Evolutionary conservation across 108 stramenopile genomes (phyloP), one percentile per base, ranked within the genome.

Genomic region (Hondaea fermentalgiana): DNA sequence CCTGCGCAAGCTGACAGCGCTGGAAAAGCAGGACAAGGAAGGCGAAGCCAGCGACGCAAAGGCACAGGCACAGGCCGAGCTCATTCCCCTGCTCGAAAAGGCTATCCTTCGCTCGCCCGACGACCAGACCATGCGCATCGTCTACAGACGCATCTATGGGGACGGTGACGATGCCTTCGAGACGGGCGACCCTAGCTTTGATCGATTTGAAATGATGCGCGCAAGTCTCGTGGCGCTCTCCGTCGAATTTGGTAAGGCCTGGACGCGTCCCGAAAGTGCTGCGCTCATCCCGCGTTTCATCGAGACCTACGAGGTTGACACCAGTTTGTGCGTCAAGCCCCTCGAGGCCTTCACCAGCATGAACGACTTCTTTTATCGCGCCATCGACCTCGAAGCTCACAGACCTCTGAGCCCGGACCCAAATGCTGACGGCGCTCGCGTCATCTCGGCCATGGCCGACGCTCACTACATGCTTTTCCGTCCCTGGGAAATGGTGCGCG

Each of bases 281-380:
- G 51, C n/a, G 49, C 51, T 83, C 49, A 83, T 83, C 51, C 76
- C 76, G 49, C 76, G 76, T 17, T 83, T 83, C 51, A 23, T 83
- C n/a, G 25, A 83, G 49, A 83, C 76, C 23, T 83, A 83, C 51
- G 76, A 53, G 51, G 76, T 83, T 6, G 76, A 83, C 51, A 53
- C 45, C 23, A 83, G 76, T 23, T 45, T 83, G 17, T 83, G 45
- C 49, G 23, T 47, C 76, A 83, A 53, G 28, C 76, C 76, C 10
- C 49, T 83, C 4, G 76, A 83, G 45, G 76, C 45, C 49, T 83
- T 83, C 49, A 53, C 45, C 8, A 83, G 76, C 51, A 53, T 83
- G 76, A 83, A 83, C 76, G 76, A 83, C 45, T 83, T 83, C 51
- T 83, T 83, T 23, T 83, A 83, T 45, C 45, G 76, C 25, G 76